phyloP scores from a whole-genome alignment of 306 rosid genomes.

The Malus orientalis region DNA sequence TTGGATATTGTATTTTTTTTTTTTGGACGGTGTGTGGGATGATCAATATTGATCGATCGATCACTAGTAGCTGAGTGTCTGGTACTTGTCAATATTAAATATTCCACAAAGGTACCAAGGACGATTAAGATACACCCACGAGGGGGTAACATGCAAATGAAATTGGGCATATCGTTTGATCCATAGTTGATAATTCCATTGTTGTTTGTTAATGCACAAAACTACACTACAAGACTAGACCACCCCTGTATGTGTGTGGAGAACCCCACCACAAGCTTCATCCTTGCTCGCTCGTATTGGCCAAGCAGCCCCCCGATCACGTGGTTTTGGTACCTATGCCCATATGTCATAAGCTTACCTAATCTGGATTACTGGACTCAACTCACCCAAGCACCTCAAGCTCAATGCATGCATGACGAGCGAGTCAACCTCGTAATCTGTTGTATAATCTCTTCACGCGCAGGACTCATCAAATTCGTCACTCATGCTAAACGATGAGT shows the following conservation, averaged over 20 bases:
- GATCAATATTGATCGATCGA: not conserved
- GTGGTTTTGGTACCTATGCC: slow-evolving; percentile 57
- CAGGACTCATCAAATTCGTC: not conserved
- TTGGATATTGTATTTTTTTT: too few relatives aligned
- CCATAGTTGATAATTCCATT: not conserved
- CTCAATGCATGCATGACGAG: not conserved
- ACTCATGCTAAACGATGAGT: too few relatives aligned
- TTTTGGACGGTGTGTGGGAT: not conserved
- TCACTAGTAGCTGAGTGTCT: slow-evolving; percentile 14
- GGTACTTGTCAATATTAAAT: slow-evolving; percentile 42
- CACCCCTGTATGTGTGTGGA: not conserved
- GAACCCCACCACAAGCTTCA: slow-evolving; percentile 33
- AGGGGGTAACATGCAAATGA: slow-evolving; percentile 82
- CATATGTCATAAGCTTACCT: slow-evolving; percentile 25
- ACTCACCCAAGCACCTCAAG: not conserved
- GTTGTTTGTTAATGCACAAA: slow-evolving; percentile 32
- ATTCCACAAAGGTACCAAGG: slow-evolving; percentile 43
- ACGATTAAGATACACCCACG: slow-evolving; percentile 74
- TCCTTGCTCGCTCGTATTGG: slow-evolving; percentile 34
- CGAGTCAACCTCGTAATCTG: not conserved
- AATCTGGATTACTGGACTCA: not conserved
- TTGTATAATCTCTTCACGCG: not conserved
- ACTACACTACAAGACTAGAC: not conserved
- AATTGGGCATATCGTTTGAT: slow-evolving; percentile 29
- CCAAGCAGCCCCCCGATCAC: slow-evolving; percentile 71